Conservation (phyloP, 768 basidiomycete species). For the Russula vinacea region DNA sequence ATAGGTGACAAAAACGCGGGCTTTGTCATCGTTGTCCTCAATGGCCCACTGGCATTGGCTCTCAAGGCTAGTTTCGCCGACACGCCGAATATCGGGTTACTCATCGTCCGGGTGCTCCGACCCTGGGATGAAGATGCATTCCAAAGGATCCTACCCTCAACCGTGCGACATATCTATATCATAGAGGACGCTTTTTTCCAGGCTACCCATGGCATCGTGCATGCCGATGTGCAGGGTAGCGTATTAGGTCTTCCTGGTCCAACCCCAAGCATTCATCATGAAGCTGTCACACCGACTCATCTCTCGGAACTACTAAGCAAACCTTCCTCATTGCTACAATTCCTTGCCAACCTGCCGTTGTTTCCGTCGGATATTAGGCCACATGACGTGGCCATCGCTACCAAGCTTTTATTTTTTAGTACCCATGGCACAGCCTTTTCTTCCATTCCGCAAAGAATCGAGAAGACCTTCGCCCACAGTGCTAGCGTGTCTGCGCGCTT, state of each 20-base stretch:
- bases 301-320: slow-evolving; percentile 50
- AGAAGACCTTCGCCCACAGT: slow-evolving; percentile 55
- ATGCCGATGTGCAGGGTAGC: slow-evolving; percentile 65
- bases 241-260: slow-evolving; percentile 44
- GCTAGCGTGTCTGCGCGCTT: slow-evolving; percentile 55
- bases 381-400: slow-evolving; percentile 35
- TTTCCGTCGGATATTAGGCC: slow-evolving; percentile 32
- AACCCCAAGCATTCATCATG: slow-evolving; percentile 47
- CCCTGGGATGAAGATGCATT: slow-evolving; percentile 78
- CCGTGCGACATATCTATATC: slow-evolving; percentile 61
- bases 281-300: slow-evolving; percentile 57
- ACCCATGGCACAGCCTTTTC: slow-evolving; percentile 53
- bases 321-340: slow-evolving; percentile 45
- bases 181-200: slow-evolving; percentile 72
- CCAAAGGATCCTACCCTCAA: slow-evolving; percentile 54
- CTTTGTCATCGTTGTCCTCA: slow-evolving; percentile 66
- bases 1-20: slow-evolving; percentile 59
- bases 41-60: slow-evolving; percentile 70
- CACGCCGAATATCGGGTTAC: slow-evolving; percentile 54
- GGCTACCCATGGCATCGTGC: slow-evolving; percentile 60
- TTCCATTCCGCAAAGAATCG: slow-evolving; percentile 48
- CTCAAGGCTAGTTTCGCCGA: slow-evolving; percentile 51
- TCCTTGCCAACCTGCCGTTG: slow-evolving; percentile 34
- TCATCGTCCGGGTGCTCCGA: slow-evolving; percentile 74
- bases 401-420: slow-evolving; percentile 61